Conservation (phyloP, 805 yeast genomes). For the Kuraishia cidri region DNA sequence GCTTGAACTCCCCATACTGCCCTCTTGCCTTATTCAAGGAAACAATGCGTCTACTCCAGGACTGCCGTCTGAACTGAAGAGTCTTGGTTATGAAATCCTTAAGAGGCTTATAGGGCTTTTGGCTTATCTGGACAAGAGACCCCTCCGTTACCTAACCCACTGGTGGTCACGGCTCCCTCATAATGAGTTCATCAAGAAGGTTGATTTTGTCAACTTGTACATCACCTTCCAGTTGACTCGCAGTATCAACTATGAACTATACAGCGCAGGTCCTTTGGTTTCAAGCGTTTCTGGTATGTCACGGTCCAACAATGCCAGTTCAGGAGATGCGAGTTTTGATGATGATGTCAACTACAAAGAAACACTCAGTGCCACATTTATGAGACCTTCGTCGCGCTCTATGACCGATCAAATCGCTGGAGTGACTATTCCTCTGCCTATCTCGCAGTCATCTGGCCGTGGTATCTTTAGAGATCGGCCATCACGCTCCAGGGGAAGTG, state of each 20-base stretch:
- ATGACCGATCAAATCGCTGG: constrained; percentile 13
- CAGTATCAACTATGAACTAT: constrained; percentile 26
- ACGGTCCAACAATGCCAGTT: no score
- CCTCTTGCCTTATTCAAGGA: constrained; percentile 30
- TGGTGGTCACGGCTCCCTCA: constrained; percentile 41
- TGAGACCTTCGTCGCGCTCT: no score
- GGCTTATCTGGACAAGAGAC: constrained; percentile 33
- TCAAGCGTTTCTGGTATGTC: no score
- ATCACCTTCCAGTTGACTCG: constrained; percentile 68
- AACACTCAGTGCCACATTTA: no score
- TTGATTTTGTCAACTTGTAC: constrained; percentile 67
- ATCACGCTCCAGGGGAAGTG: constrained; percentile 7
- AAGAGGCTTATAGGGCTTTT: constrained; percentile 65
- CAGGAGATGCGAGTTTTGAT: no score
- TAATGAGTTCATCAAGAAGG: constrained; percentile 36
- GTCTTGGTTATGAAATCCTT: constrained; percentile 57
- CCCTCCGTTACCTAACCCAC: constrained; percentile 35
- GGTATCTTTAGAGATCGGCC: no score
- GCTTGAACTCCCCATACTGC: constrained; percentile 59
- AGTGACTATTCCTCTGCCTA: constrained; percentile 13
- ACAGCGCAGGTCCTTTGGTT: constrained; percentile 6
- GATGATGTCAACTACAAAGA: constrained; percentile 22
- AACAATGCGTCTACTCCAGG: constrained; percentile 6
- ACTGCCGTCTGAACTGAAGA: constrained; percentile 37
- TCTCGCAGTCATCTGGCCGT: constrained; percentile 4